These are phyloP conservation scores for Pilatotrama ljubarskyi DNA, from an alignment of 768 basidiomycete species.

Conservation along the genomic window DNA sequence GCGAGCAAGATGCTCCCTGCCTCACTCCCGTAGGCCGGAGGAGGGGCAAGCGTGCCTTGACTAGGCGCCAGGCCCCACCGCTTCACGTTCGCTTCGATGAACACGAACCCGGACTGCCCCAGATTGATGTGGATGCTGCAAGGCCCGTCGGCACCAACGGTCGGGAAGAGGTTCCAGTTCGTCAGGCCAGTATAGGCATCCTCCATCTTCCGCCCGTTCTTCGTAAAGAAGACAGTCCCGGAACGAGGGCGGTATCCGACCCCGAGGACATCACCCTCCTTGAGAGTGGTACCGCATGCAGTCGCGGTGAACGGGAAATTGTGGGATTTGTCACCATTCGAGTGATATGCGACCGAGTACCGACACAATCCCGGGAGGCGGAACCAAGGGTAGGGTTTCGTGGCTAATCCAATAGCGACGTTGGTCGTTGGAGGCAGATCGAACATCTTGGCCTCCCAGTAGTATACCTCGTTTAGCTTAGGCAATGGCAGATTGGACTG, in stretches of 20 bases:
- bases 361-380: conserved; percentile 84
- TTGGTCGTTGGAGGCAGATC: conserved; percentile 87
- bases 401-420: conserved; percentile 92
- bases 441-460: conserved; percentile 99
- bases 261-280: conserved; percentile 95
- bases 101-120: conserved; percentile 97
- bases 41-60: conserved; percentile 94
- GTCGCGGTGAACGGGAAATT: conserved; percentile 92
- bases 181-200: conserved; percentile 92
- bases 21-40: conserved; percentile 97
- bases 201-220: conserved; percentile 95
- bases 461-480: conserved; percentile 98
- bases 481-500: conserved; percentile 97
- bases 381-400: conserved; percentile 96
- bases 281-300: conserved; percentile 79
- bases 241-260: conserved; percentile 95
- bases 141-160: conserved; percentile 93
- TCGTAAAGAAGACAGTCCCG: conserved; percentile 98
- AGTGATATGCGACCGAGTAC: conserved; percentile 93
- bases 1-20: conserved; percentile 94
- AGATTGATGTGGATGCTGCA: conserved; percentile 97
- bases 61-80: conserved; percentile 99
- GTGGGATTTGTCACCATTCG: conserved; percentile 95
- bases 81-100: conserved; percentile 99
- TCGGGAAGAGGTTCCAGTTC: conserved; percentile 94